phyloP scores from a whole-genome alignment of 805 yeast genomes.

The Ogataea salicorniae region DNA sequence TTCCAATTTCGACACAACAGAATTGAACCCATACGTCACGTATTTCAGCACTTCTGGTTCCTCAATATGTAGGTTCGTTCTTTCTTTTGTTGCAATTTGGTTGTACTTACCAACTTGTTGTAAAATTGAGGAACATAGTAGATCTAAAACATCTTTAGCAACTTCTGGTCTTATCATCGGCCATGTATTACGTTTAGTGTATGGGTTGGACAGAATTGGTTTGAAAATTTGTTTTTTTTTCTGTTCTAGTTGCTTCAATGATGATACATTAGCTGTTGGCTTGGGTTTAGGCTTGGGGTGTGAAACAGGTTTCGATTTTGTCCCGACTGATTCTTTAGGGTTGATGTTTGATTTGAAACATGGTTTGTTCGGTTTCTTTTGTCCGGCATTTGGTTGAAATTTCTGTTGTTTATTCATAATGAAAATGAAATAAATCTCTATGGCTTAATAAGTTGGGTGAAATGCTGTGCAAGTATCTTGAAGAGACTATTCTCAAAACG shows the following conservation, averaged over 20 bases:
- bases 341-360: background rate
- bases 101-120: slow-evolving; percentile 14
- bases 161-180: slow-evolving; percentile 34
- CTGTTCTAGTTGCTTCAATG: slow-evolving; percentile 41
- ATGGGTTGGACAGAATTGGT: slow-evolving; percentile 62
- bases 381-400: background rate
- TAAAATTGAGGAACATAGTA: slow-evolving; percentile 9
- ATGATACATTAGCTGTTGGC: slow-evolving; percentile 1
- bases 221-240: slow-evolving; percentile 54
- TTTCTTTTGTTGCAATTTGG: slow-evolving; percentile 22
- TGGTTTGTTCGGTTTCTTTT: background rate
- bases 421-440: background rate
- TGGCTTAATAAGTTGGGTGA: too few species aligned
- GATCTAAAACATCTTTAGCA: slow-evolving; percentile 29
- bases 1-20: slow-evolving; percentile 45
- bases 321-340: background rate
- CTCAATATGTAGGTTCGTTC: slow-evolving; percentile 12
- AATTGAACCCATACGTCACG: slow-evolving; percentile 49
- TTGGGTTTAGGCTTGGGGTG: background rate
- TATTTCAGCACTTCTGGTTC: slow-evolving; percentile 26
- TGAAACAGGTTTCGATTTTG: background rate
- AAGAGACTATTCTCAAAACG: too few species aligned
- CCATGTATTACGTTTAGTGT: slow-evolving; percentile 39
- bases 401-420: slow-evolving; percentile 6
- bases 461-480: too few species aligned